Conservation (phyloP, 768 basidiomycete species). For the Podaxis pistillaris region DNA sequence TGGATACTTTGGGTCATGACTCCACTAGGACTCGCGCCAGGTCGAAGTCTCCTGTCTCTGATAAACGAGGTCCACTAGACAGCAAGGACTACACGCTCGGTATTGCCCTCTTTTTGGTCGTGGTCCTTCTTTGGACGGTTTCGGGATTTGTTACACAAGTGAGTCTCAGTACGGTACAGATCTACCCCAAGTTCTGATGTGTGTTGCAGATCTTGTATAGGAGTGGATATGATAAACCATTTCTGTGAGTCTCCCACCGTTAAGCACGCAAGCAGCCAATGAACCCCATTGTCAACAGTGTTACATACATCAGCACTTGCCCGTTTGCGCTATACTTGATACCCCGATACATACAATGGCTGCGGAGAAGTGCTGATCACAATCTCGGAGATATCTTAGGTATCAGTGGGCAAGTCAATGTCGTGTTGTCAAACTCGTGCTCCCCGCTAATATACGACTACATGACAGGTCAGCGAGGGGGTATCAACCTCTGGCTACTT, state of each 20-base stretch:
- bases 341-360: conserved; percentile 26
- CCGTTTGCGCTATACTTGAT: conserved; percentile 56
- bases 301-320: conserved; percentile 83
- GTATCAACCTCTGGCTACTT: conserved; percentile 25
- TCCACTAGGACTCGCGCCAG: neutral
- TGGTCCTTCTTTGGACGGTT: conserved; percentile 85
- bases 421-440: neutral
- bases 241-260: conserved; percentile 49
- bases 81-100: conserved; percentile 47
- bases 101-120: conserved; percentile 65
- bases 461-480: conserved; percentile 15
- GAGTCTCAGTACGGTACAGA: conserved; percentile 31
- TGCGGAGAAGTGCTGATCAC: conserved; percentile 9
- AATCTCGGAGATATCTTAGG: neutral
- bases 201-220: conserved; percentile 44
- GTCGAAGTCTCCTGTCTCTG: conserved; percentile 2
- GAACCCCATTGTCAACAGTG: conserved; percentile 17
- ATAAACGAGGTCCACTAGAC: conserved; percentile 11
- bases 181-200: neutral
- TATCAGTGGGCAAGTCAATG: neutral
- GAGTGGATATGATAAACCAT: conserved; percentile 83
- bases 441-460: neutral
- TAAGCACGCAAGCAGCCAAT: neutral
- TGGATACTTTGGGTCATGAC: neutral
- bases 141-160: conserved; percentile 89